phyloP scores from a whole-genome alignment of 495 filamentous ascomycete genomes.

The Mytilinidion resinicola region DNA sequence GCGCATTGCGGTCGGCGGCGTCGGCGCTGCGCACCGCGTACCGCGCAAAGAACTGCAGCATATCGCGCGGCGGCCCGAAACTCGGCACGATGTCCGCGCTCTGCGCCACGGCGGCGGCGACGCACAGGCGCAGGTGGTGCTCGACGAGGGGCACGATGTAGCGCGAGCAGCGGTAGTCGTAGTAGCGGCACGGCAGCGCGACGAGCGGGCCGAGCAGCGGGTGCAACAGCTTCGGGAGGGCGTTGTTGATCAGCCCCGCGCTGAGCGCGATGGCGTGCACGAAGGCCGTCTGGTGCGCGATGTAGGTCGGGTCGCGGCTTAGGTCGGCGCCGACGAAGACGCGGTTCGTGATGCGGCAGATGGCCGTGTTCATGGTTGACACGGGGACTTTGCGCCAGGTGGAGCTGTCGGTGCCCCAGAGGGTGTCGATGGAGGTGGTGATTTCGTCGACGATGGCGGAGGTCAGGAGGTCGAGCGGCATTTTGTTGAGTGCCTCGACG shows the following conservation, averaged over 20 bases:
- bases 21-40: neutral
- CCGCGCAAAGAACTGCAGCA: neutral
- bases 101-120: too few species aligned
- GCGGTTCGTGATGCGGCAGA: conserved; percentile 36
- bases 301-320: conserved; percentile 15
- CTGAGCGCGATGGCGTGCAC: conserved; percentile 1
- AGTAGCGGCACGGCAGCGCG: conserved; percentile 4
- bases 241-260: neutral
- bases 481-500: conserved; percentile 37
- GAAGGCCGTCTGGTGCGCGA: neutral
- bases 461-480: conserved; percentile 37
- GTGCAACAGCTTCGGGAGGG: neutral
- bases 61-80: neutral
- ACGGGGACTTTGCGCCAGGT: conserved; percentile 36
- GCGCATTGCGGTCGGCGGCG: neutral
- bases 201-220: conserved; percentile 4
- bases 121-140: neutral
- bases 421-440: conserved; percentile 27
- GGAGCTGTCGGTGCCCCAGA: conserved; percentile 30
- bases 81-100: neutral
- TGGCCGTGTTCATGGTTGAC: conserved; percentile 29
- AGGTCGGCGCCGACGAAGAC: conserved; percentile 20
- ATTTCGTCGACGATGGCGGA: conserved; percentile 42
- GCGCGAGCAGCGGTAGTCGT: neutral
- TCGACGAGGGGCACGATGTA: conserved; percentile 6